Evolutionary conservation across 306 rosid genomes (phyloP).

Genomic region (Sindora glabra): DNA sequence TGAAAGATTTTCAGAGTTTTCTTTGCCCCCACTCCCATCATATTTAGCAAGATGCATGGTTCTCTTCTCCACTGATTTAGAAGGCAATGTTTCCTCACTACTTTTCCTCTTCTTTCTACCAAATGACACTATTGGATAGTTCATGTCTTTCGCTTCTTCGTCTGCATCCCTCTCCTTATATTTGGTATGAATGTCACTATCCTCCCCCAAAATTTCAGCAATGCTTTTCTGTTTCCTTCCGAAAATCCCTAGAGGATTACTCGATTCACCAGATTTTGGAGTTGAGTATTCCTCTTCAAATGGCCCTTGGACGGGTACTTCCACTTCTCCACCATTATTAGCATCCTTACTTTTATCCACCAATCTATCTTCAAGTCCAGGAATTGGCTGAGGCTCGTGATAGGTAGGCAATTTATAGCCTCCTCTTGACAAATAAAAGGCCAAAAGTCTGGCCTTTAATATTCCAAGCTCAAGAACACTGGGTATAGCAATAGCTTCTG

Average conservation of each 20-base stretch:
- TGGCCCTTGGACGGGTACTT: conserved; percentile 49
- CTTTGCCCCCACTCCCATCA: conserved; percentile 13
- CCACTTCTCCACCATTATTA: conserved; percentile 13
- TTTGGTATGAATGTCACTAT: conserved; percentile 18
- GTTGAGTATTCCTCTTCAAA: conserved; percentile 42
- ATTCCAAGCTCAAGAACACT: conserved; percentile 42
- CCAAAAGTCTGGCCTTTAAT: conserved; percentile 45
- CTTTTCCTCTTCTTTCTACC: conserved; percentile 33
- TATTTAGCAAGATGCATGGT: conserved; percentile 18
- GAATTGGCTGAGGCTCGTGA: conserved; percentile 36
- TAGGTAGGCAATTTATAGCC: conserved; percentile 40
- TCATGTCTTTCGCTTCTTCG: conserved; percentile 13
- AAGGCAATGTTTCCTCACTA: conserved; percentile 8
- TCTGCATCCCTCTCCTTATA: conserved; percentile 11
- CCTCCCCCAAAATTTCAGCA: conserved; percentile 56
- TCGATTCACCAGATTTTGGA: conserved; percentile 16
- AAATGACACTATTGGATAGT: conserved; percentile 15
- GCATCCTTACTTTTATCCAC: conserved; percentile 7
- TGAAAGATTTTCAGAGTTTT: conserved; percentile 15
- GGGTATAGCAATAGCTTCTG: conserved; percentile 1
- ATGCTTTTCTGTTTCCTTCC: conserved; percentile 73
- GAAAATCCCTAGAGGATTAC: conserved; percentile 10
- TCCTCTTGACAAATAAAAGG: conserved; percentile 46
- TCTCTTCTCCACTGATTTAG: conserved; percentile 22
- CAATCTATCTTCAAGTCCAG: conserved; percentile 52